Evolutionary conservation across 2,329 filamentous ascomycete species (phyloP), one percentile per base, ranked within the genome.

Genomic region (Fusarium algeriense): DNA sequence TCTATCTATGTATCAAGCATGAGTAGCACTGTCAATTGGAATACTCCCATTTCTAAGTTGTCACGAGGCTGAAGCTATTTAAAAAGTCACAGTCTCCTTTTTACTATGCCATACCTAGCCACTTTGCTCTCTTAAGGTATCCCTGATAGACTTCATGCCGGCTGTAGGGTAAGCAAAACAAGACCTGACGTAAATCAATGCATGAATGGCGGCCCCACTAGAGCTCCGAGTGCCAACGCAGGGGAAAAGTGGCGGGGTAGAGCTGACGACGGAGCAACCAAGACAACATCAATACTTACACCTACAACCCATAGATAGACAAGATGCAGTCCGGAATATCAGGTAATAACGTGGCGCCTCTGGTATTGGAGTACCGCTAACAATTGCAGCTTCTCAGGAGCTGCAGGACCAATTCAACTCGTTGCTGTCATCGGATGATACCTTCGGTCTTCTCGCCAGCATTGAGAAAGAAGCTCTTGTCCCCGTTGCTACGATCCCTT

Each of bases 301-400:
- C 41, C 54, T 52, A 53, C 41, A 48, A 46, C 12, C 19, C 48
- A 50, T 50, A 32, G 14, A 59, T 50, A 60, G 38, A 67, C 61
- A 80, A 67, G 56, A 94, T 94, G 92, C 92, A 94, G 85, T 94
- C 92, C 38, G 92, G 92, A 81, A 94, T 94, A 75, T 89, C 91
- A 82, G 91, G 91, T 91, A 85, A 54, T 77, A n/a, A 50, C 30
- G 12, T 9, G 7, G 17, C 20, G 20, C 10, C 34, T 2, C 23
- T 52, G 20, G 45, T 37, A n/a, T 28, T 19, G 34, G 13, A 10
- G 10, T 32, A 7, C n/a, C 40, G 38, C 64, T 67, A 44, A 73
- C 48, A 23, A 23, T 30, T 32, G 50, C 78, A 93, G 93, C 92
- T 73, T 95, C 93, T 61, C 82, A 91, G 82, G 93, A 95, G 86